Evolutionary conservation across 73 alveolate genomes (phyloP), one percentile per base, ranked within the genome.

Genomic region (Tetrahymena elliotti): DNA sequence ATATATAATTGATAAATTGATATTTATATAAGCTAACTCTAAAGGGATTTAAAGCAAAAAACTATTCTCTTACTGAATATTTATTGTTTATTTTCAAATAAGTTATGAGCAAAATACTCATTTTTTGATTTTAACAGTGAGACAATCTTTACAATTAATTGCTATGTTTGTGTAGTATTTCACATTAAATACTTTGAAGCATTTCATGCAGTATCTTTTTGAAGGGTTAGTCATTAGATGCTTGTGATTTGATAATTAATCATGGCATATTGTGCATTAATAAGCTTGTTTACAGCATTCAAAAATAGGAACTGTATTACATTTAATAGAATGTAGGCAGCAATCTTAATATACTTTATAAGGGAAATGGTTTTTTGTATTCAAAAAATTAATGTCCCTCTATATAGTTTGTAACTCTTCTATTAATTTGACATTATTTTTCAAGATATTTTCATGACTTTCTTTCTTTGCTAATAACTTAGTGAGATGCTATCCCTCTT

Each of bases 271-370:
- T 35, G 95, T 88, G 33, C 96, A 94, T 83, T 94, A 93, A 52
- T 94, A 94, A 12, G 96, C 96, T 88, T 94, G 82, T 33, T 94
- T 94, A 84, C 96, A 94, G 36, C 96, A 94, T 37, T 94, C 54
- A 53, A 94, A 94, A 34, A 94, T 94, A 35, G 96, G 96, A 18
- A 94, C 92, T 1, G 96, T 94, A 52, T 94, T 94, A 24, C 96
- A 94, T 40, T 93, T 83, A 52, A 47, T 52, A 40, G 95, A 27
- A 35, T 94, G 96, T 33, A 38, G 53, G 54, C 96, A 94, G 47
- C 93, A 92, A 52, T 94, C 83, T 84, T 94, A 52, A 54, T 94
- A 94, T 33, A 94, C 18, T 33, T 35, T 94, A 6, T 94, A 94
- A 22, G 96, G 96, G 83, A 94, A 94, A 7, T 68, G 38, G 38